A percentile compares a stretch with the other conserved stretches of the same genome.
Evolutionary conservation across 805 yeast species (phyloP).

Genomic region (Candida alai): DNA sequence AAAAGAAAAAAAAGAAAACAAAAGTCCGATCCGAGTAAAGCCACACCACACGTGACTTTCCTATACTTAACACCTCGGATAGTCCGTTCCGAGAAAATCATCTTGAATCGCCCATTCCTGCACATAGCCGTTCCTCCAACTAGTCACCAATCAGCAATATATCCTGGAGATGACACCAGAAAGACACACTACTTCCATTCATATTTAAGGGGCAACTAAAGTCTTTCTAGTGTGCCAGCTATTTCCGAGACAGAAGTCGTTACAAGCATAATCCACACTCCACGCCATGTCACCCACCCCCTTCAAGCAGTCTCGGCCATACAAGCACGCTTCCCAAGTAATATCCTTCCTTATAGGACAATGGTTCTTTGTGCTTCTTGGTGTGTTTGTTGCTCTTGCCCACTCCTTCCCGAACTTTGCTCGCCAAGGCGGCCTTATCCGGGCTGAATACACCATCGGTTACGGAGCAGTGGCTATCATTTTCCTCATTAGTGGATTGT

Average conservation of each 20-base stretch:
- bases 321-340: conserved; percentile 12
- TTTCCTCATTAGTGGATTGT: conserved; percentile 75
- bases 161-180: too few species aligned
- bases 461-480: conserved; percentile 87
- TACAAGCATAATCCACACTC: too few species aligned
- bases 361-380: conserved; percentile 77
- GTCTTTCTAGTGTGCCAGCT: too few species aligned
- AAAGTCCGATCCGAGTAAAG: conserved; percentile 4
- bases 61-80: conserved; percentile 2
- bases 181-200: too few species aligned
- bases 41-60: conserved; percentile 2
- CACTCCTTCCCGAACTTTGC: conserved; percentile 80
- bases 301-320: conserved; percentile 12
- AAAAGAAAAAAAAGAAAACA: background rate
- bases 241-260: too few species aligned
- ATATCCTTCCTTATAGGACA: conserved; percentile 37
- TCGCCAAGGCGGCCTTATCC: conserved; percentile 71
- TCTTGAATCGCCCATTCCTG: background rate
- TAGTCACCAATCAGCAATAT: too few species aligned
- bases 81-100: background rate
- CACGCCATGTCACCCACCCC: too few species aligned
- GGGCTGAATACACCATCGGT: conserved; percentile 71
- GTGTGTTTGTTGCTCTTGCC: conserved; percentile 70
- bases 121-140: too few species aligned
- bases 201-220: too few species aligned